Evolutionary conservation across 1,139 yeast species (phyloP), one percentile per base, ranked within the genome.

Genomic region (Suhomyces wounanorum): DNA sequence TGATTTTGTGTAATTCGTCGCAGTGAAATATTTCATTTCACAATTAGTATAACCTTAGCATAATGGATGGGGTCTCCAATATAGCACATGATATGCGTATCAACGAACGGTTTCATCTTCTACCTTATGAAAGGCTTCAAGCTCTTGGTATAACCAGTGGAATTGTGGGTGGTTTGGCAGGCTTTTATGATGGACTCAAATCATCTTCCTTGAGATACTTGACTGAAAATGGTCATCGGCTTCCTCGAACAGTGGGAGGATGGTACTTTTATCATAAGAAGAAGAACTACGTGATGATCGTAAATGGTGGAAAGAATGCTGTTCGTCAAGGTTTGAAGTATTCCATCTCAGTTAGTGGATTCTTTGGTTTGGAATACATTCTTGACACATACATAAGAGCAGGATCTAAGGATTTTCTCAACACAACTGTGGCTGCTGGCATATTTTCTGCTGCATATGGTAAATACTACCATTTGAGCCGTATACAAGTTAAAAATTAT

Each of bases 201-300:
- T 59, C 65, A 5, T 72, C 88, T 1, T 81, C 89, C 0, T 67
- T 85, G 39, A 76, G 84, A 44, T 90, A 82, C 59, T 73, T 89
- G 49, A 90, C 92, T 1, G 91, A 88, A 57, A 89, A 89, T 61
- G 88, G 95, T 11, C 96, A 89, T 62, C 68, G 96, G 44, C 71
- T 90, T 54, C 96, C 96, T 3, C 75, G 71, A 21, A 84, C 87
- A 0, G 87, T 84, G 49, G 94, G 91, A 33, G 95, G 94, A 0
- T 89, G 96, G 96, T 90, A 87, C 64, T 87, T 87, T 64, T 89
- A 90, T 68, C 96, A 89, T 67, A 89, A 88, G 67, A 79, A 90
- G 57, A 89, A 89, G 70, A 87, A 88, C 66, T 88, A 88, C 65
- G 87, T 86, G 41, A 83, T 89, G 70, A 68, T 87, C 40, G 74